Evolutionary conservation across 163 green algal species (phyloP).

Genomic region (Volvox carteri): DNA sequence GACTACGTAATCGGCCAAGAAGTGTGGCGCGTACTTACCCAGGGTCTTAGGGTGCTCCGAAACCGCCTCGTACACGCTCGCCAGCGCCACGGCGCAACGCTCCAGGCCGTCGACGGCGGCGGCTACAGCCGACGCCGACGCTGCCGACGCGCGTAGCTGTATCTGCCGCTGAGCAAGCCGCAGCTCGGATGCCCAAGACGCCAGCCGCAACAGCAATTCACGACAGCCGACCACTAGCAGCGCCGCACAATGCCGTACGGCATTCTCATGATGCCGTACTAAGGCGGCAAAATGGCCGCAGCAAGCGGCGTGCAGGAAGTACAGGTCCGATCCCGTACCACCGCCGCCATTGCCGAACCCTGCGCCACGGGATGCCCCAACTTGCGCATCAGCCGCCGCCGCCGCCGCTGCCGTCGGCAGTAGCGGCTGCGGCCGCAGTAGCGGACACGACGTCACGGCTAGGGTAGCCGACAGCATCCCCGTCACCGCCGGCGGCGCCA

Average conservation of each 20-base stretch:
- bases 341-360: not conserved
- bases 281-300: constrained; percentile 1
- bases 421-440: not conserved
- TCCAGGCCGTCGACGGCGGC: not conserved
- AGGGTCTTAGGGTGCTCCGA: constrained; percentile 39
- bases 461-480: not conserved
- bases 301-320: constrained; percentile 1
- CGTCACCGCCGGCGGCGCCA: not conserved
- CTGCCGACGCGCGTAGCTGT: not conserved
- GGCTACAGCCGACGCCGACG: not conserved
- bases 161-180: not conserved
- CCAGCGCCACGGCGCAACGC: constrained; percentile 13
- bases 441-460: not conserved
- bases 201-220: constrained; percentile 30
- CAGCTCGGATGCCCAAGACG: not conserved
- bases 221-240: constrained; percentile 14
- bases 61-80: constrained; percentile 57
- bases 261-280: constrained; percentile 23
- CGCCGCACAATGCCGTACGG: not conserved
- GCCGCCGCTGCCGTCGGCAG: not conserved
- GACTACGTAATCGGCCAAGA: constrained; percentile 60
- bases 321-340: not conserved
- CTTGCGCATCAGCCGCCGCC: not conserved
- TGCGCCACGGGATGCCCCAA: too few species aligned
- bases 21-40: constrained; percentile 57